phyloP scores from a whole-genome alignment of 345 rosid genomes.

The Acer negundo region DNA sequence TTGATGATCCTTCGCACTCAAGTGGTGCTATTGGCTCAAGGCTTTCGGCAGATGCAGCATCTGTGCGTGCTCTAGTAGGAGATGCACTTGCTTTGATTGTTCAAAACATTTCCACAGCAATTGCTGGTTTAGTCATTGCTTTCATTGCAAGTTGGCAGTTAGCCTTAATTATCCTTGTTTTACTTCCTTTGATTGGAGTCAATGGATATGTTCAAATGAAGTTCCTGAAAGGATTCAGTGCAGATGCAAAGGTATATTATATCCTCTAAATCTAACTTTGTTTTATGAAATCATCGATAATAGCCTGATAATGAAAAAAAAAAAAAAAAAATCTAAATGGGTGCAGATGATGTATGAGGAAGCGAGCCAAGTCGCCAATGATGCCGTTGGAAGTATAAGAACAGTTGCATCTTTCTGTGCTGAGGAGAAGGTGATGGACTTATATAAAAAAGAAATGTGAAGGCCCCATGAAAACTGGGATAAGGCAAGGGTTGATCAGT shows the following conservation, averaged over 20 bases:
- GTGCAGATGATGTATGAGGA: constrained; percentile 82
- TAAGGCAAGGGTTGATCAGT: constrained; percentile 67
- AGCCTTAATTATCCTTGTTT: constrained; percentile 55
- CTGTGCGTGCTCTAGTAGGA: constrained; percentile 71
- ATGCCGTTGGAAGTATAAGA: constrained; percentile 89
- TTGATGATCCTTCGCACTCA: constrained; percentile 77
- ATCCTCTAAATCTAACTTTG: neutral
- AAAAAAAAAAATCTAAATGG: neutral
- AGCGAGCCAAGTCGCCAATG: constrained; percentile 91
- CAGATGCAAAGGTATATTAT: constrained; percentile 69
- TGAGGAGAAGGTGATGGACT: constrained; percentile 79
- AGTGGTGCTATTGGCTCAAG: constrained; percentile 84
- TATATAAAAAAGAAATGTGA: constrained; percentile 75
- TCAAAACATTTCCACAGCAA: constrained; percentile 58
- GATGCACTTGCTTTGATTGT: constrained; percentile 68
- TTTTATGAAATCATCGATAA: neutral
- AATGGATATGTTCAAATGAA: constrained; percentile 61
- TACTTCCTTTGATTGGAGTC: constrained; percentile 66
- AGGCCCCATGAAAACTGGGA: constrained; percentile 71
- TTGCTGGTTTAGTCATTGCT: constrained; percentile 70
- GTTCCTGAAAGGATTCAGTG: constrained; percentile 80
- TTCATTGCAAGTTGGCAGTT: constrained; percentile 71
- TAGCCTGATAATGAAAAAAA: too few species aligned
- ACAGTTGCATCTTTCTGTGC: constrained; percentile 91
- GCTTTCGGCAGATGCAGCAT: constrained; percentile 84